Evolutionary conservation across 1,284 basidiomycete genomes (phyloP).

Genomic region (Irpex lacteus): DNA sequence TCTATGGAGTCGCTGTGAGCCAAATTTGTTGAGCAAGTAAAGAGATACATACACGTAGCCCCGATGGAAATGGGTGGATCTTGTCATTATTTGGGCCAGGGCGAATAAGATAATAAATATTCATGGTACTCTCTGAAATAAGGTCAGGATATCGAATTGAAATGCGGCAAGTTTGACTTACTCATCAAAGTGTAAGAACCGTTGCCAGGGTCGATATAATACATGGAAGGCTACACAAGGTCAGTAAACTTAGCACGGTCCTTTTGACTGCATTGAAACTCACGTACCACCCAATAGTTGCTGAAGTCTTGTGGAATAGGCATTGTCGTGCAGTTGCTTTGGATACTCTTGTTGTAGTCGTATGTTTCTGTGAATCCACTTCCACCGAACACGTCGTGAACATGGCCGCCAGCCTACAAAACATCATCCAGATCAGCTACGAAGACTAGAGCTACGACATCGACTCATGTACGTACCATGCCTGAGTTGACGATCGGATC

Average conservation of each 20-base stretch:
- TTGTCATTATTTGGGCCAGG: slow-evolving; percentile 19
- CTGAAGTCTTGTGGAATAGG: slow-evolving; percentile 24
- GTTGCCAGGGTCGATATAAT: slow-evolving; percentile 23
- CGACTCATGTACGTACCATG: neutral
- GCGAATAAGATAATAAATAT: slow-evolving; percentile 29
- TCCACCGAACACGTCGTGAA: slow-evolving; percentile 30
- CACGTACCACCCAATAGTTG: slow-evolving; percentile 30
- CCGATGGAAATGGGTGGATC: slow-evolving; percentile 27
- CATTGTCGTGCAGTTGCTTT: slow-evolving; percentile 25
- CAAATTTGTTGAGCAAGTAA: neutral
- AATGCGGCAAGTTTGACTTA: slow-evolving; percentile 12
- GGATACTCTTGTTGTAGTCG: slow-evolving; percentile 19
- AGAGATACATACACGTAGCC: slow-evolving; percentile 18
- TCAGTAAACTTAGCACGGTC: neutral
- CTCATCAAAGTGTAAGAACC: slow-evolving; percentile 24
- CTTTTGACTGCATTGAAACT: neutral
- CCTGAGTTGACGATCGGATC: slow-evolving; percentile 28
- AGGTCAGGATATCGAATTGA: neutral
- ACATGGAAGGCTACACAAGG: slow-evolving; percentile 20
- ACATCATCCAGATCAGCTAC: neutral
- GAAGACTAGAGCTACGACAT: neutral
- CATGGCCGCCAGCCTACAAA: slow-evolving; percentile 24
- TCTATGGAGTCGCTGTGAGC: slow-evolving; percentile 20
- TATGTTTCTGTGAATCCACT: slow-evolving; percentile 22
- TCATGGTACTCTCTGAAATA: slow-evolving; percentile 19